Evolutionary conservation across 805 yeast genomes (phyloP).

Genomic region (Sporopachydermia quercuum): DNA sequence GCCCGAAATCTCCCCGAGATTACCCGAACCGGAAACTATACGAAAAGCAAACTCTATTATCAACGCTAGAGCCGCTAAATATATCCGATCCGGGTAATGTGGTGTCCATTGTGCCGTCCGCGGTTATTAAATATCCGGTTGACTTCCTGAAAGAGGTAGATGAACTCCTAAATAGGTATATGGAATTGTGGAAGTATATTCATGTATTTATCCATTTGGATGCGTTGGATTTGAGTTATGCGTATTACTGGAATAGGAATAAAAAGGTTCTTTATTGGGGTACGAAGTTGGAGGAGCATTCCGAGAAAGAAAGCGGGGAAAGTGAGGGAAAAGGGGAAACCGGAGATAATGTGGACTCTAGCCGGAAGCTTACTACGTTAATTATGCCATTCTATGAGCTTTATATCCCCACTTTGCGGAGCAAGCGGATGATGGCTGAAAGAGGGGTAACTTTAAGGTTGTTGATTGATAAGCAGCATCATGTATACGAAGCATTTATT

Average conservation of each 20-base stretch:
- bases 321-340: no score
- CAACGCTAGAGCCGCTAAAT: no score
- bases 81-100: no score
- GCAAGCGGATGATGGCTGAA: background rate
- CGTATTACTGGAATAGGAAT: background rate
- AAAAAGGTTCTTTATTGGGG: no score
- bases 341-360: no score
- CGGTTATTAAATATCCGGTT: background rate
- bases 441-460: background rate
- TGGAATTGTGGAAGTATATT: background rate
- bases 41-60: no score
- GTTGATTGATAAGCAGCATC: background rate
- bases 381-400: constrained; percentile 1
- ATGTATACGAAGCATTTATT: background rate
- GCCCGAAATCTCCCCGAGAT: no score
- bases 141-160: background rate
- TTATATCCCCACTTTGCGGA: background rate
- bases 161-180: background rate
- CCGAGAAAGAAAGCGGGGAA: no score
- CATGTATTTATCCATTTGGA: background rate
- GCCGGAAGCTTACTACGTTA: background rate
- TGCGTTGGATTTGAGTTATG: constrained; percentile 1
- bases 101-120: background rate
- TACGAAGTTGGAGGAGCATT: background rate
- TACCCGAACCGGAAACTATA: no score